Evolutionary conservation across 2,329 filamentous ascomycete species (phyloP), one percentile per base, ranked within the genome.

Genomic region (Daldinia sp.): DNA sequence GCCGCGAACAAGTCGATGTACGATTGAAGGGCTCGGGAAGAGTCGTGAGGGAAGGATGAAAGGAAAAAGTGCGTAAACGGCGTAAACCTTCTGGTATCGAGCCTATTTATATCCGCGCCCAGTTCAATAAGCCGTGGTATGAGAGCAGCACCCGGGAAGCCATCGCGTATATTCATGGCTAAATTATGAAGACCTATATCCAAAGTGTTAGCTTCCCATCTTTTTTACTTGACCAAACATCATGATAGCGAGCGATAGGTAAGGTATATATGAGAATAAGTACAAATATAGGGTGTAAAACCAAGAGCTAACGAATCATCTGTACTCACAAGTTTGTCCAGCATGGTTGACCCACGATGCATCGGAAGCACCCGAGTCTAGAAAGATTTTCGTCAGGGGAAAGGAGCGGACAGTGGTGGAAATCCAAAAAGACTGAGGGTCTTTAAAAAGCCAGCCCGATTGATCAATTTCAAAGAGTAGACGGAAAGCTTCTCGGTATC

Each of bases 321-420:
- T 28, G 20, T 48, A 48, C 44, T 48, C 28, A 48, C 44, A 48
- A 48, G 44, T 48, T 48, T 48, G 20, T 4, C 44, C 44, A 10
- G 7, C 2, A 2, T 1, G 1, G 23, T 48, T n/a, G 44, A 48
- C 44, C 44, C 44, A 48, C 12, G 44, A 48, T 7, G 44, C 44
- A 48, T 48, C 44, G 15, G 44, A 48, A 48, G 44, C 44, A 3
- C 44, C 23, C 12, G 12, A 26, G 15, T 48, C 0, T 23, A 48
- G 44, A 23, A 48, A 26, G 2, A 15, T 26, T 10, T 13, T n/a
- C 44, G 23, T 28, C 23, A 48, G 23, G 12, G 44, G 44, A 13
- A 28, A 26, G 12, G 20, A 26, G 15, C 44, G 20, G 44, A 15
- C 23, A 10, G 6, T 15, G 13, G 20, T 28, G 15, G 44, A 48